These are phyloP conservation scores for Microbotryum lychnidis-dioicae DNA, from an alignment of 1,284 basidiomycete species.

Conservation along the genomic window DNA sequence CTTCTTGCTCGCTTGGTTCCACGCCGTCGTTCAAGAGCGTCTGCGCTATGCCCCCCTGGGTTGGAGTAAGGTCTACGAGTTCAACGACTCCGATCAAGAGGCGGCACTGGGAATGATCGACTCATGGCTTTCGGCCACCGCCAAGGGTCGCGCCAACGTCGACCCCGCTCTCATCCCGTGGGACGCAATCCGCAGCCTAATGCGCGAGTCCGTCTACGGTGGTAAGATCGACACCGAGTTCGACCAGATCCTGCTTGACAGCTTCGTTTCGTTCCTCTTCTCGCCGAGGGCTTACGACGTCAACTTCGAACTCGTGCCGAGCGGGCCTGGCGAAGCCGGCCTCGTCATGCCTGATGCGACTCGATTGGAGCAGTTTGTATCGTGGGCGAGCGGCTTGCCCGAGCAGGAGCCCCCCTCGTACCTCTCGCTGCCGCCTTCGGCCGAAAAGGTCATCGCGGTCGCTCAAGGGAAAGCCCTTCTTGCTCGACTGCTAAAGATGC, in stretches of 20 bases:
- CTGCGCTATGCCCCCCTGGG: constrained; percentile 87
- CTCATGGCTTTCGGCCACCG: constrained; percentile 67
- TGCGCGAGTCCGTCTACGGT: constrained; percentile 93
- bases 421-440: constrained; percentile 80
- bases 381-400: constrained; percentile 72
- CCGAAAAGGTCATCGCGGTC: constrained; percentile 80
- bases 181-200: constrained; percentile 77
- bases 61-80: constrained; percentile 93
- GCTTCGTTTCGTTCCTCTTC: constrained; percentile 84
- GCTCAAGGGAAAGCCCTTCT: constrained; percentile 77
- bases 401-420: constrained; percentile 63
- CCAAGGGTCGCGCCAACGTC: constrained; percentile 80
- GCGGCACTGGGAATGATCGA: constrained; percentile 86
- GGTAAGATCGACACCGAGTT: constrained; percentile 81
- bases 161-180: constrained; percentile 85
- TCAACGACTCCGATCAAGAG: constrained; percentile 96
- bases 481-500: constrained; percentile 81
- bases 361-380: constrained; percentile 76
- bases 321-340: constrained; percentile 45
- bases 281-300: constrained; percentile 79
- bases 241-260: constrained; percentile 80
- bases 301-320: constrained; percentile 69
- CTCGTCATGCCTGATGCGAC: constrained; percentile 79
- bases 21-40: constrained; percentile 90
- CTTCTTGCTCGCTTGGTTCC: constrained; percentile 90